Conservation (phyloP, 805 yeast species). For the Clavispora santaluciae region DNA sequence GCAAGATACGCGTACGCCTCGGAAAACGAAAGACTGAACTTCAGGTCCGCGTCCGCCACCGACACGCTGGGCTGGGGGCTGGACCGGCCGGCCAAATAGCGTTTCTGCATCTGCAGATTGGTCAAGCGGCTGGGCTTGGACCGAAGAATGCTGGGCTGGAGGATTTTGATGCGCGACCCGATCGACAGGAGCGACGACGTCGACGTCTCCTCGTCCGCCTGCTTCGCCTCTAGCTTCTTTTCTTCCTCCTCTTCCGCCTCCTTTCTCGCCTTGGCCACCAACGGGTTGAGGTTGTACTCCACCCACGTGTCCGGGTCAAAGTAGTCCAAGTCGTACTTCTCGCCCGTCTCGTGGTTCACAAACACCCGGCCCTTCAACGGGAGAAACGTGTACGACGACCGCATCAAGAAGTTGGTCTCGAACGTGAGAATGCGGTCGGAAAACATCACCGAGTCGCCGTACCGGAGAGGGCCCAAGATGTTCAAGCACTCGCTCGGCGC, state of each 20-base stretch:
- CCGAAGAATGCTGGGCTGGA: conserved; percentile 11
- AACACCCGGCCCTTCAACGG: conserved; percentile 76
- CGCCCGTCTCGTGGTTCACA: conserved; percentile 54
- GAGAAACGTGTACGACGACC: conserved; percentile 73
- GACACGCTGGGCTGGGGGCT: conserved; percentile 8
- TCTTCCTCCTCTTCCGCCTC: conserved; percentile 17
- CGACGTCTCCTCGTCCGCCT: neutral
- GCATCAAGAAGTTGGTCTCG: conserved; percentile 83
- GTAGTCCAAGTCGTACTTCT: conserved; percentile 62
- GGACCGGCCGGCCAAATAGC: conserved; percentile 17
- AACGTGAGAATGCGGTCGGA: conserved; percentile 71
- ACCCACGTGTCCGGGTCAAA: conserved; percentile 82
- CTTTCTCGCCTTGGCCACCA: conserved; percentile 46
- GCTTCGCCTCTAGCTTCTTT: neutral
- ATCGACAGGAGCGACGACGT: conserved; percentile 9
- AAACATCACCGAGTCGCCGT: conserved; percentile 74
- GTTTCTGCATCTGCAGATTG: conserved; percentile 24
- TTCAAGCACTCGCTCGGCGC: conserved; percentile 81
- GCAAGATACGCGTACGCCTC: conserved; percentile 62
- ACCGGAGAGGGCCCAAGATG: conserved; percentile 78
- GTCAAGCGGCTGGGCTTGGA: conserved; percentile 11
- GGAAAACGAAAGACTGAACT: conserved; percentile 35
- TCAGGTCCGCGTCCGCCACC: conserved; percentile 2
- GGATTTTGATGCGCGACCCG: conserved; percentile 18
- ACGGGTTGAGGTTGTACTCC: conserved; percentile 67